Base-by-base conservation (phyloP, 164 flowering plant species). In the Protea cynaroides region DNA sequence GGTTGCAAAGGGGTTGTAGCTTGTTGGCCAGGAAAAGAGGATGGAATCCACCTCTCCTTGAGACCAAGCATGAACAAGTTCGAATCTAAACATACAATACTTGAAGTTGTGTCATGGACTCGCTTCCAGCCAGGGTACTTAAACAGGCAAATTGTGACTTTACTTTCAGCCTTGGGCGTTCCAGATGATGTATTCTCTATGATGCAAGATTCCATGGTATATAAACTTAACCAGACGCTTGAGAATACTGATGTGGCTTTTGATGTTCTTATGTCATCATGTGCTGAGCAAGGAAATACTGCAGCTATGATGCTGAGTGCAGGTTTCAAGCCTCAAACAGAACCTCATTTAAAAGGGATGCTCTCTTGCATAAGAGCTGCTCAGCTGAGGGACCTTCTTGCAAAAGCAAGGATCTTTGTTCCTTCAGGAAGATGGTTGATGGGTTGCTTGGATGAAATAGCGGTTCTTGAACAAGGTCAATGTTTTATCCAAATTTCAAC, bases 1-100 rank as follows among this genome's bases (percentile, higher is more conserved):
- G 99, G 99, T 46, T 95, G 77, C 70, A 95, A 95, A 75, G 98
- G 99, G 12, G 97, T 95, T 43, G 78, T 95, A 24, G 97, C 90
- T 14, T 76, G 86, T 71, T 95, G 98, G 99, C 97, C 97, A 0
- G 68, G 72, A 21, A 76, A 81, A 46, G 69, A 64, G 53, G 83
- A 83, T 65, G 84, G 81, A 4, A 38, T 72, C 59, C 82, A 81
- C 7, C 81, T 95, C 25, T 80, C 71, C 54, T 66, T 92, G 55
- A 81, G 99, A 75, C 77, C 78, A 17, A 95, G 99, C 68, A 95
- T 95, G 99, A 72, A 71, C 63, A 95, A 95, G 72, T 95, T 95
- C 65, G 56, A 49, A 0, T 90, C 97, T 17, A n/a, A 46, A 0
- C 99, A 95, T 69, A 77, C 78, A 0, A 76, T 75, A 18, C 78